Base-by-base conservation (phyloP, 2,329 filamentous ascomycete species). In the Dothideomycetidae sp. region DNA sequence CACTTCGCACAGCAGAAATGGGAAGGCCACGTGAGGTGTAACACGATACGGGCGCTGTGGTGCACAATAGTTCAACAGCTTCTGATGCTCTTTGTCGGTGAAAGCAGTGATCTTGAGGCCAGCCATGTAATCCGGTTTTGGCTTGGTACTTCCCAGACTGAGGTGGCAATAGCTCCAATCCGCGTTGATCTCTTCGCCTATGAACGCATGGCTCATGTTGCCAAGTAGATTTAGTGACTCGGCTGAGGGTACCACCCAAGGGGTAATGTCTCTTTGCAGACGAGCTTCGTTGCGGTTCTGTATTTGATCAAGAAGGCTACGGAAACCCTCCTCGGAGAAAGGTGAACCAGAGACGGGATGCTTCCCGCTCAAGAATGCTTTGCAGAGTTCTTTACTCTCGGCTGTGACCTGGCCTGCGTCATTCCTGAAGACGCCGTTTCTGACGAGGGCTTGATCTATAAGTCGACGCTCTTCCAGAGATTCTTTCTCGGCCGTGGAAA, bases 1-100 rank as follows among this genome's bases (percentile, higher is more conserved):
- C 10, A 43, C 42, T 33, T 50, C 45, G 37, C 42, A 50, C 11
- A 41, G 44, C 18, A 50, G 33, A 36, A 50, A 50, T n/a, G 44
- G 44, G 37, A 49, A 49, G 31, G 41, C 48, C 39, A 48, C 46
- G 18, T 44, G 38, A 12, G 28, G 41, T 26, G 44, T 46, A 46
- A 45, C 42, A 41, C 43, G 11, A 37, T 47, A 37, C 36, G 36
- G 37, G 45, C 38, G 5, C 11, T 39, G 33, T 46, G 34, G 26
- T 44, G 40, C 18, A 41, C 43, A 10, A 47, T 32, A 28, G 10
- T 45, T 44, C 2, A 42, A 38, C 23, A 48, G 41, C 28, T 37
- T 41, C 30, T 39, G 28, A 17, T 48, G 39, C 29, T 44, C 42
- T 1, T 40, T 29, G 33, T 42, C 16, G 11, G 42, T 44, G 33